Evolutionary conservation across 164 flowering plant genomes (phyloP), one percentile per base, ranked within the genome.

Genomic region (Vitis labrusca): DNA sequence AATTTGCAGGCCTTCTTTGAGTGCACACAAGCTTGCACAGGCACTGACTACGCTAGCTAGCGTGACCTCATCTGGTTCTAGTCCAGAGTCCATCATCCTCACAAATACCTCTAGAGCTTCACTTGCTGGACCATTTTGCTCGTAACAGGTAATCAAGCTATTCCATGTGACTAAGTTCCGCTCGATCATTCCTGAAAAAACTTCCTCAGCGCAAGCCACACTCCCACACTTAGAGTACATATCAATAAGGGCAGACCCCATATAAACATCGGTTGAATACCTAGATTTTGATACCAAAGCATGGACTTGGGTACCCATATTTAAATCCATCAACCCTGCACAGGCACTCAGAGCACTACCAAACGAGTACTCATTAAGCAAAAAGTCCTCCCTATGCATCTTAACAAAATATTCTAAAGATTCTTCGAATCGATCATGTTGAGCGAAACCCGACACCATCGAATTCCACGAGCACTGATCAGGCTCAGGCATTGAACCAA

Each of bases 391-490:
- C 23, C 32, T 59, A 48, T 83, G 86, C 93, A 89, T 85, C 66
- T 50, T 52, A 57, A 56, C 77, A 55, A 87, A 79, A 62, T 61
- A 85, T 56, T 70, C 74, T 48, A 87, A 27, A 52, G 93, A 85
- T 49, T 79, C 86, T n/a, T 68, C 72, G 60, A 76, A 84, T 23
- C 73, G 53, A 61, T 74, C 88, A 37, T 78, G 76, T 55, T 83
- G 89, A 9, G 87, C 85, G 74, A 79, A 89, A 15, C 91, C 87
- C 15, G 91, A 72, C 1, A 89, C 75, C 85, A 87, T 84, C 14
- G 85, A 77, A 54, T 87, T 87, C 91, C 94, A 89, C 9, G 91
- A 84, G 80, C 94, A 87, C 75, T 87, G 88, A 56, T 89, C 94
- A 29, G 80, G 83, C 47, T 77, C 76, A 50, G 82, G 79, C 84